Evolutionary conservation across 2,329 filamentous ascomycete species (phyloP).

Genomic region (Epichloe bromicola): DNA sequence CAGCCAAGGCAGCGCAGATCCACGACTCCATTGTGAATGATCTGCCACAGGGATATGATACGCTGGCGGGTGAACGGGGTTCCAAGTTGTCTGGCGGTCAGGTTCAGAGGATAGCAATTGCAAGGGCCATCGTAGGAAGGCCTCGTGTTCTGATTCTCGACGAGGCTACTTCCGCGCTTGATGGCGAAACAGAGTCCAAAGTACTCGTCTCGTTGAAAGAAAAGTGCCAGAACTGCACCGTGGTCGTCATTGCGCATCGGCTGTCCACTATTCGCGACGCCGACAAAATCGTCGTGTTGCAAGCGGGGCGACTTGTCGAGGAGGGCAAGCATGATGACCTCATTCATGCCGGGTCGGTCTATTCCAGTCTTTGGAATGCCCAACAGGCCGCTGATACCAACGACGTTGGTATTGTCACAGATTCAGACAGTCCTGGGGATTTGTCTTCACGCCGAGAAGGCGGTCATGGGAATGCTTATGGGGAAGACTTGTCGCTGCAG

Average conservation of each 20-base stretch:
- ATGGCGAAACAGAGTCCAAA: slow-evolving; percentile 59
- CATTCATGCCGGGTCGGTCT: slow-evolving; percentile 15
- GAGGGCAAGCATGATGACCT: slow-evolving; percentile 49
- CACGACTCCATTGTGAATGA: not conserved
- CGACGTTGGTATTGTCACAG: too few species aligned
- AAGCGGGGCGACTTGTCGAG: slow-evolving; percentile 43
- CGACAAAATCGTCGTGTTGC: slow-evolving; percentile 54
- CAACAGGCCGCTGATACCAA: too few species aligned
- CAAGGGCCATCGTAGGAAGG: too few species aligned
- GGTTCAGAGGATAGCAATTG: not conserved
- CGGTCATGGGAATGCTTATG: too few species aligned
- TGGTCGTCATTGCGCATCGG: slow-evolving; percentile 52
- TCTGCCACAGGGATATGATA: not conserved
- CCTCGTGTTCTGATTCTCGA: slow-evolving; percentile 76
- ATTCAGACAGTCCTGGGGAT: too few species aligned
- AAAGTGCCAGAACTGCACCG: slow-evolving; percentile 36
- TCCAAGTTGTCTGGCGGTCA: not conserved
- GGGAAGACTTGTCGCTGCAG: too few species aligned
- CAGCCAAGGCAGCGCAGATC: not conserved
- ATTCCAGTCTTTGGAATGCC: too few species aligned
- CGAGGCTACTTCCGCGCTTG: slow-evolving; percentile 67
- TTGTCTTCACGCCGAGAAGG: too few species aligned
- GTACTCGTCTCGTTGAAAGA: not conserved
- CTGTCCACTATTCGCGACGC: slow-evolving; percentile 47
- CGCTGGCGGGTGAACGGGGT: not conserved